These are phyloP conservation scores for Clonostachys sp. DNA, from an alignment of 2,329 filamentous ascomycete species.

Conservation along the genomic window DNA sequence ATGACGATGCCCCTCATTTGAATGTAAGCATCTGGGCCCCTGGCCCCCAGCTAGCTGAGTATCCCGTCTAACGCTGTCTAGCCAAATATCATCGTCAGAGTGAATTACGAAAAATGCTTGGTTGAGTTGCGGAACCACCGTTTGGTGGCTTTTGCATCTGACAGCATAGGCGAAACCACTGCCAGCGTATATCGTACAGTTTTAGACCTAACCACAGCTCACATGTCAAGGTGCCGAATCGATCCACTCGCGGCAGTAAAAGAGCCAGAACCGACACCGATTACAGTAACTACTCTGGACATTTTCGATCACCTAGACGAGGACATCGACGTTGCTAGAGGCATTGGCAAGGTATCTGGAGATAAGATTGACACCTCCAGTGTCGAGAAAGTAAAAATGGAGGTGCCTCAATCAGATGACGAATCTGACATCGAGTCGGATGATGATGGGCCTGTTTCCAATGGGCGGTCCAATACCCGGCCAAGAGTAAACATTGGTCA, in stretches of 20 bases:
- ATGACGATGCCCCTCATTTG: constrained; percentile 11
- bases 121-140: constrained; percentile 78
- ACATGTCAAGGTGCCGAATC: constrained; percentile 62
- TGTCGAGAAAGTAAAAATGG: constrained; percentile 42
- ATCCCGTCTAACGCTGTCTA: constrained; percentile 31
- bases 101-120: constrained; percentile 82
- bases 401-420: constrained; percentile 14
- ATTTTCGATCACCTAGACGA: constrained; percentile 50
- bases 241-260: constrained; percentile 29
- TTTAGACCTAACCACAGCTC: constrained; percentile 65
- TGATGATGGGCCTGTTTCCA: constrained; percentile 1
- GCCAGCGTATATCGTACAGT: constrained; percentile 74
- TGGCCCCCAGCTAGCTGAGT: constrained; percentile 34
- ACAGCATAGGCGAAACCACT: constrained; percentile 68
- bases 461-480: not conserved
- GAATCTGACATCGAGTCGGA: constrained; percentile 17
- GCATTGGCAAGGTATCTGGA: constrained; percentile 50
- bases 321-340: constrained; percentile 45
- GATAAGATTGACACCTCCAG: constrained; percentile 40
- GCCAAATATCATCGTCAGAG: constrained; percentile 67
- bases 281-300: constrained; percentile 46
- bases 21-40: not conserved
- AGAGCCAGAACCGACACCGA: constrained; percentile 21
- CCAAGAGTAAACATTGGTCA: not conserved
- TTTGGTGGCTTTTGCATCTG: constrained; percentile 67